These are phyloP conservation scores for Picochlorum sp. DNA, from an alignment of 139 green algal genomes.

Conservation along the genomic window DNA sequence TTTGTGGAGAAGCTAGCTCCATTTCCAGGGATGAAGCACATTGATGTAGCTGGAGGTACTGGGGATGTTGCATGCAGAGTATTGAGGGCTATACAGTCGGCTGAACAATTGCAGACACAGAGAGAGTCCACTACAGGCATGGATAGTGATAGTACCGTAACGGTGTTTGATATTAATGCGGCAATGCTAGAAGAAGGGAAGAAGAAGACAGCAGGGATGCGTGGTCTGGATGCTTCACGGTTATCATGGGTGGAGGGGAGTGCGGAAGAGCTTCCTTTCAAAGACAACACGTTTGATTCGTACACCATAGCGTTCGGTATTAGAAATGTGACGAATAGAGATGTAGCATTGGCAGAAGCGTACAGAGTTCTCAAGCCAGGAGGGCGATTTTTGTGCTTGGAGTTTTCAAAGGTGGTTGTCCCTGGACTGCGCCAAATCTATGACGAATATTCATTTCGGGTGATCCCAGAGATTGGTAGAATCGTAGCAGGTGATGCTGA, in stretches of 20 bases:
- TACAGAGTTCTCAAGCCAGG: conserved; percentile 70
- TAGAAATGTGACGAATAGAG: conserved; percentile 85
- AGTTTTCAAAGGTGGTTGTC: conserved; percentile 76
- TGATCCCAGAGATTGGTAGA: conserved; percentile 85
- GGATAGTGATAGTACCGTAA: conserved; percentile 29
- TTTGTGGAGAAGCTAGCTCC: conserved; percentile 66
- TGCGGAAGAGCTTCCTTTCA: conserved; percentile 80
- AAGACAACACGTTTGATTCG: conserved; percentile 62
- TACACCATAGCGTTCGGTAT: conserved; percentile 99
- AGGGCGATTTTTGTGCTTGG: conserved; percentile 84
- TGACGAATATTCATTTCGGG: conserved; percentile 88
- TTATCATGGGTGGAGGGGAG: conserved; percentile 70
- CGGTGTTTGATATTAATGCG: conserved; percentile 92
- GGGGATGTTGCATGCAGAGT: conserved; percentile 87
- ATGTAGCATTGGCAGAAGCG: conserved; percentile 75
- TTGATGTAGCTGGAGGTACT: conserved; percentile 96
- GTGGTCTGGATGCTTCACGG: background rate
- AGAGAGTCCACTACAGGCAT: conserved; percentile 14
- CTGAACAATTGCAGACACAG: conserved; percentile 33
- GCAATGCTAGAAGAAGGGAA: conserved; percentile 85
- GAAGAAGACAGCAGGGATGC: conserved; percentile 36
- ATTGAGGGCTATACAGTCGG: conserved; percentile 27
- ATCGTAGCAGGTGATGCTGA: conserved; percentile 74
- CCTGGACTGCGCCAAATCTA: conserved; percentile 75
- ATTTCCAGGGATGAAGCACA: conserved; percentile 81